These are phyloP conservation scores for Populus hybrid DNA, from an alignment of 441 rosid species.

Conservation along the genomic window DNA sequence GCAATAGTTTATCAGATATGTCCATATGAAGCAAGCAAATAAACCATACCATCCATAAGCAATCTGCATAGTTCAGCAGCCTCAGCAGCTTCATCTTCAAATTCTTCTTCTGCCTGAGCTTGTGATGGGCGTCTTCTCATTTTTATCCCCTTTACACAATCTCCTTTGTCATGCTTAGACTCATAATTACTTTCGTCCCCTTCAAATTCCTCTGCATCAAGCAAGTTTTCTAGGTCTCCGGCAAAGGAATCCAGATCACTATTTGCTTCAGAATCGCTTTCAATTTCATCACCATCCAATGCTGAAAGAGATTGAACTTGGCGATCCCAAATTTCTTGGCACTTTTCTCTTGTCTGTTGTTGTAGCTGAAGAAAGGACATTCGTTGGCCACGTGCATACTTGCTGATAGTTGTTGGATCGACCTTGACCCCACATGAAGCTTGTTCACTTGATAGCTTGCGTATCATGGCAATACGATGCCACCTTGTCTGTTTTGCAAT, in stretches of 20 bases:
- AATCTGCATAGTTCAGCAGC: slow-evolving; percentile 89
- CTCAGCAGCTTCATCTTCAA: slow-evolving; percentile 97
- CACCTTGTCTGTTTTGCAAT: slow-evolving; percentile 95
- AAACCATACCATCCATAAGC: slow-evolving; percentile 89
- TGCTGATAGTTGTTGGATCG: slow-evolving; percentile 90
- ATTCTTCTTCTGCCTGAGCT: slow-evolving; percentile 89
- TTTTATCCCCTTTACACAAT: slow-evolving; percentile 87
- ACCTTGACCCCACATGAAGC: slow-evolving; percentile 96
- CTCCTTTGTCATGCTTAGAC: slow-evolving; percentile 67
- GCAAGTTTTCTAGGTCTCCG: slow-evolving; percentile 96
- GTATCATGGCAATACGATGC: slow-evolving; percentile 99
- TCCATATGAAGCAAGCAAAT: slow-evolving; percentile 10
- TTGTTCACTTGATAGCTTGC: slow-evolving; percentile 99
- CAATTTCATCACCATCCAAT: slow-evolving; percentile 80
- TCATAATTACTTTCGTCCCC: slow-evolving; percentile 67
- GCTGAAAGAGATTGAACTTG: slow-evolving; percentile 87
- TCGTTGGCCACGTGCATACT: slow-evolving; percentile 98
- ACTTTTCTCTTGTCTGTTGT: slow-evolving; percentile 98
- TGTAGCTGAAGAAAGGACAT: slow-evolving; percentile 99
- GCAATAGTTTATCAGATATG: background rate
- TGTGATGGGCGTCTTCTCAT: slow-evolving; percentile 84
- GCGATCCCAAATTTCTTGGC: slow-evolving; percentile 99
- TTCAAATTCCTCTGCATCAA: slow-evolving; percentile 95
- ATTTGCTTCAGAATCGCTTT: slow-evolving; percentile 90
- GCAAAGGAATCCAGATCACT: slow-evolving; percentile 99